Conservation (phyloP, 768 basidiomycete genomes). For the Boletellus emodensis region DNA sequence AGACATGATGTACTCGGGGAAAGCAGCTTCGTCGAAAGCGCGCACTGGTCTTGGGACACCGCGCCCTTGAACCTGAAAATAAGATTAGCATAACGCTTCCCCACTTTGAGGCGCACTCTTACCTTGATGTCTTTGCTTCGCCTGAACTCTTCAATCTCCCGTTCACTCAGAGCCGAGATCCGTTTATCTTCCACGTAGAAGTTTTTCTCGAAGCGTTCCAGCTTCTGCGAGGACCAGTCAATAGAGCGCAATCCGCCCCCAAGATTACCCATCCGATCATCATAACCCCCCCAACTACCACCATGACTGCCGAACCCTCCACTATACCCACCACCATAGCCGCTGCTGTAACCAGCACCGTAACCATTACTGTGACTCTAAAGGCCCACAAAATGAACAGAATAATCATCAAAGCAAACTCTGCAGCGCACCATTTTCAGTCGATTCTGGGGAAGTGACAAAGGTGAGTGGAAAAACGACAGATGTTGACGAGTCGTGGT, state of each 20-base stretch:
- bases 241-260: constrained; percentile 79
- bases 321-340: constrained; percentile 24
- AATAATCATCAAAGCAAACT: not conserved
- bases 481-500: constrained; percentile 17
- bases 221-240: constrained; percentile 74
- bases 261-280: constrained; percentile 74
- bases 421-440: constrained; percentile 18
- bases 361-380: constrained; percentile 34
- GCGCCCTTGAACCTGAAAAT: constrained; percentile 74
- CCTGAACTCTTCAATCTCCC: constrained; percentile 87
- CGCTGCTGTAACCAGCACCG: constrained; percentile 34
- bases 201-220: constrained; percentile 95
- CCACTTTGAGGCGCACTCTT: constrained; percentile 5
- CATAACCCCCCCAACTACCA: constrained; percentile 33
- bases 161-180: constrained; percentile 70
- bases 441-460: not conserved
- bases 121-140: constrained; percentile 85
- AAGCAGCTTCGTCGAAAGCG: constrained; percentile 90
- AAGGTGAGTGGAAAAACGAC: constrained; percentile 1
- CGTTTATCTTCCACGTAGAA: constrained; percentile 91
- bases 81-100: not conserved
- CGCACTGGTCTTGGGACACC: constrained; percentile 86
- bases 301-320: constrained; percentile 30
- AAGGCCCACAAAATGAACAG: not conserved
- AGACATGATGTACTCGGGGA: constrained; percentile 93